Evolutionary conservation across 345 rosid species (phyloP).

Genomic region (Hypericum perforatum): DNA sequence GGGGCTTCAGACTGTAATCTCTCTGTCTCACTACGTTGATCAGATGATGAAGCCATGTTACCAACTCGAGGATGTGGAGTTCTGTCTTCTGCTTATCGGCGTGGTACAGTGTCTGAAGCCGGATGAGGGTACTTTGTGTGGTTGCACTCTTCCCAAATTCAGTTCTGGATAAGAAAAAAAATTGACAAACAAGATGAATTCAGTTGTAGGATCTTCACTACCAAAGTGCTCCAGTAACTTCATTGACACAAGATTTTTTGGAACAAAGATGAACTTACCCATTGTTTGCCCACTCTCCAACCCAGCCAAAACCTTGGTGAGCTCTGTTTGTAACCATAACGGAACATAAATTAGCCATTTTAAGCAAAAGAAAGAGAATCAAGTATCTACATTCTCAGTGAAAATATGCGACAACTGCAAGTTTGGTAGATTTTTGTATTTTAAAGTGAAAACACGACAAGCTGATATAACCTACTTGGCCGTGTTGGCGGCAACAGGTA

Average conservation of each 20-base stretch:
- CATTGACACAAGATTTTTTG: no score
- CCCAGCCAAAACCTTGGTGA: slow-evolving; percentile 94
- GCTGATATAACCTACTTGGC: slow-evolving; percentile 43
- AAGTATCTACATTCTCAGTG: background rate
- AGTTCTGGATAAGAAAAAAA: slow-evolving; percentile 7
- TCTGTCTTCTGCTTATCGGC: slow-evolving; percentile 66
- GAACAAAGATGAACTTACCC: slow-evolving; percentile 34
- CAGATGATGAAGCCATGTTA: slow-evolving; percentile 68
- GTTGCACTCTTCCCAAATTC: slow-evolving; percentile 14
- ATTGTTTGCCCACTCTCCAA: slow-evolving; percentile 95
- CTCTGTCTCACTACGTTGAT: slow-evolving; percentile 41
- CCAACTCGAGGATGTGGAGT: slow-evolving; percentile 52
- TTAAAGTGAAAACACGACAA: background rate
- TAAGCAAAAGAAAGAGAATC: background rate
- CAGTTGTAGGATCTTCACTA: slow-evolving; percentile 88
- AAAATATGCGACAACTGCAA: background rate
- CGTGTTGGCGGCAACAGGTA: slow-evolving; percentile 70
- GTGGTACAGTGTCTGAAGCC: slow-evolving; percentile 75
- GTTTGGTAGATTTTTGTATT: background rate
- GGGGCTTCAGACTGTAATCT: slow-evolving; percentile 28
- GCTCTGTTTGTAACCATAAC: slow-evolving; percentile 39
- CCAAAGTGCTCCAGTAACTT: slow-evolving; percentile 93
- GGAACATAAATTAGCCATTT: slow-evolving; percentile 12
- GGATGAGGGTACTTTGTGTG: slow-evolving; percentile 29
- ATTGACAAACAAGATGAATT: slow-evolving; percentile 13